Conservation (phyloP, 768 basidiomycete genomes). For the Pleurotus giganteus region DNA sequence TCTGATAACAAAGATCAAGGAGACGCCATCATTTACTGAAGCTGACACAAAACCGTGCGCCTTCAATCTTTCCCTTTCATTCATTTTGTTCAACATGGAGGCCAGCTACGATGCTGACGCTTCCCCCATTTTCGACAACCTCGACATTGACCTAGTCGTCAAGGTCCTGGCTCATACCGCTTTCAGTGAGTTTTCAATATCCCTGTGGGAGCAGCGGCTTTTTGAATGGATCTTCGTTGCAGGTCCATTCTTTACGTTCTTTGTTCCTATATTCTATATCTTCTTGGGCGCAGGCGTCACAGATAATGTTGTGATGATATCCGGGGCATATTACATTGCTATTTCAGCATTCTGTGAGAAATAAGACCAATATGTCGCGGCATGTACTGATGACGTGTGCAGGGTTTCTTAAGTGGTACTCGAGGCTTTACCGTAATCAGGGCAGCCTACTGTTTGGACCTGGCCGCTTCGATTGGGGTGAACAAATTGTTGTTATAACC, state of each 20-base stretch:
- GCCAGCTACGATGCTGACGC: slow-evolving; percentile 28
- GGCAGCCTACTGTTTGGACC: slow-evolving; percentile 61
- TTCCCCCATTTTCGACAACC: slow-evolving; percentile 59
- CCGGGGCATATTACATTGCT: slow-evolving; percentile 53
- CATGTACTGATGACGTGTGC: slow-evolving; percentile 7
- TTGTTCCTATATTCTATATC: slow-evolving; percentile 75
- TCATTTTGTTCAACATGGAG: slow-evolving; percentile 22
- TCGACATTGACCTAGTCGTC: slow-evolving; percentile 76
- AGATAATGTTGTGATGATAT: slow-evolving; percentile 49
- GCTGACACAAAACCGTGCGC: slow-evolving; percentile 19
- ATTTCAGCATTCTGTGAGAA: slow-evolving; percentile 70
- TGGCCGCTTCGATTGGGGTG: slow-evolving; percentile 72
- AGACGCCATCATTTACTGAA: background rate
- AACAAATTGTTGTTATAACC: slow-evolving; percentile 88
- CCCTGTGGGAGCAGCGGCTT: background rate
- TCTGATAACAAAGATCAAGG: background rate
- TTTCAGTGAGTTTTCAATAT: slow-evolving; percentile 63
- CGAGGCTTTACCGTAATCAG: slow-evolving; percentile 74
- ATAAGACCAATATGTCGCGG: background rate
- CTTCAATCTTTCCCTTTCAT: slow-evolving; percentile 19
- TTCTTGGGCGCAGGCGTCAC: slow-evolving; percentile 61
- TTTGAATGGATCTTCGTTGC: slow-evolving; percentile 4
- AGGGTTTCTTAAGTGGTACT: slow-evolving; percentile 75
- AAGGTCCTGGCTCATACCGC: slow-evolving; percentile 77
- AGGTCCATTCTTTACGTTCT: slow-evolving; percentile 86